These are phyloP conservation scores for Phalaenopsis equestris DNA, from an alignment of 106 monocot species.

Conservation along the genomic window DNA sequence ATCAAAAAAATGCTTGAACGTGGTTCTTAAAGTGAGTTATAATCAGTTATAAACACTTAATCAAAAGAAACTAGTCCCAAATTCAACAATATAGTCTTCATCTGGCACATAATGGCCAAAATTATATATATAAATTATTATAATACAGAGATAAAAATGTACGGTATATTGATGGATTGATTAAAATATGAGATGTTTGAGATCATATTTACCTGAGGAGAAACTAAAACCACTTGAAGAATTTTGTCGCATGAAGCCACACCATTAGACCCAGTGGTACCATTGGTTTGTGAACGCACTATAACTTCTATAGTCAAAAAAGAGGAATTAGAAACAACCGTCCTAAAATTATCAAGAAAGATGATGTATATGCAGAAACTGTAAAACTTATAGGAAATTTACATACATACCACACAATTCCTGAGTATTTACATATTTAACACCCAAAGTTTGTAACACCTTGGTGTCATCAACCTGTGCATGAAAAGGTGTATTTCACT, in stretches of 20 bases:
- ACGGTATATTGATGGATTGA: neutral
- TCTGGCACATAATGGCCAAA: neutral
- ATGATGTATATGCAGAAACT: neutral
- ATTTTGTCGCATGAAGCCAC: slow-evolving; percentile 24
- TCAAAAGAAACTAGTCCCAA: neutral
- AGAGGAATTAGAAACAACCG: neutral
- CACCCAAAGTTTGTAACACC: too few species aligned
- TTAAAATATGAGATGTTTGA: neutral
- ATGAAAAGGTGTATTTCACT: too few species aligned
- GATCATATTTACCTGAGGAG: slow-evolving; percentile 53
- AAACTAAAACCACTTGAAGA: slow-evolving; percentile 83
- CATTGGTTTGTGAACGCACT: slow-evolving; percentile 13
- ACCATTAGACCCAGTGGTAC: slow-evolving; percentile 4
- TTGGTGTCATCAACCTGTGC: too few species aligned
- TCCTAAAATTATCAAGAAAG: neutral
- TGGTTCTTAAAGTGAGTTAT: neutral
- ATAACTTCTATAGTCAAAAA: slow-evolving; percentile 22
- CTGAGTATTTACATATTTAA: too few species aligned
- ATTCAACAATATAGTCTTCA: neutral
- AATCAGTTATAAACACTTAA: neutral
- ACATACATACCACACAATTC: too few species aligned
- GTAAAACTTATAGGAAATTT: neutral
- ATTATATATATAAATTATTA: neutral
- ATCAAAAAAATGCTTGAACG: neutral
- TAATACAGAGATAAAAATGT: neutral